Evolutionary conservation across 176 grass and related monocot genomes (phyloP), one percentile per base, ranked within the genome.

Genomic region (Cocos nucifera): DNA sequence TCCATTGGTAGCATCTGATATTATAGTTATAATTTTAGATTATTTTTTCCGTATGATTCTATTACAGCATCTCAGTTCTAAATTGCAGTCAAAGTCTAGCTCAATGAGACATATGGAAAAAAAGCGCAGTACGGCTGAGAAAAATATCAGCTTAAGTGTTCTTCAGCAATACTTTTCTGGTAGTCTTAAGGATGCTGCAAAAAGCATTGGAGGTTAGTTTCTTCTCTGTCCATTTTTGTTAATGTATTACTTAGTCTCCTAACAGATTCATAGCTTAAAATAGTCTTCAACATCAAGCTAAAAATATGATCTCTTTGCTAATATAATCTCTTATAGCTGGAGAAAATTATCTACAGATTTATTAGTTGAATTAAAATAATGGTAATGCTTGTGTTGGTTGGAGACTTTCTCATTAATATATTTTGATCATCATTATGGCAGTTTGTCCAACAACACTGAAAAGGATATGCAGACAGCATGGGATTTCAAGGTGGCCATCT

Each of bases 101-200:
- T 69, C 23, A 17, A 54, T 62, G 53, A 65, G 61, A 49, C 27
- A 69, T 59, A 15, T 27, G 6, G 59, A 71, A 53, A 77, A 69
- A 77, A 83, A 60, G 49, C 59, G 58, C 4, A 83, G 26, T 49
- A 75, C 54, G 8, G 32, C 49, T 17, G 76, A 80, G 56, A 88
- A 77, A 69, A 73, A 75, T 70, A 61, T 83, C 65, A 74, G 63
- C 49, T 73, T 89, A 23, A 79, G 50, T 54, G 35, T 78, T 73
- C 78, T 89, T 74, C 70, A 75, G 59, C 62, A 67, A 21, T 79
- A 89, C 29, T 89, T 84, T 57, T 67, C 86, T 58, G 78, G 86
- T 22, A 89, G 73, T 73, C 75, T 89, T 63, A 90, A 79, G 80
- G 82, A 85, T 73, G 82, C 86, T 73, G 82, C 86, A 69, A 90